Evolutionary conservation across 73 alveolate genomes (phyloP).

Genomic region (Paramecium sonneborni): DNA sequence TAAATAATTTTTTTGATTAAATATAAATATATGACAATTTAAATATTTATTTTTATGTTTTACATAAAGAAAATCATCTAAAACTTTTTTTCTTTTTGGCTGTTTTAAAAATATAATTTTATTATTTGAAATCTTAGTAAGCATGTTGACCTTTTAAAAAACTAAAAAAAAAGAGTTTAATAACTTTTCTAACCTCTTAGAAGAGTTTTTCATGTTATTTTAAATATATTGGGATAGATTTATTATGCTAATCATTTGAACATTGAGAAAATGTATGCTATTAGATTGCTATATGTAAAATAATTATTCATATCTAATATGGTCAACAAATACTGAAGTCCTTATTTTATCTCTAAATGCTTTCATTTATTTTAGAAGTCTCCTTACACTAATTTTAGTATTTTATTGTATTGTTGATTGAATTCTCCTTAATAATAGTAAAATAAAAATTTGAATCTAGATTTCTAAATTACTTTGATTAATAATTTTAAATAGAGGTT

Average conservation of each 20-base stretch:
- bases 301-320: constrained; percentile 86
- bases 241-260: constrained; percentile 91
- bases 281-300: neutral
- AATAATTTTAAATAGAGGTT: constrained; percentile 55
- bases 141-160: too few species aligned
- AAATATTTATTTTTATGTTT: neutral
- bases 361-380: constrained; percentile 81
- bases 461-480: constrained; percentile 73
- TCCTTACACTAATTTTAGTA: constrained; percentile 91
- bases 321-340: constrained; percentile 90
- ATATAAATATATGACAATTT: neutral
- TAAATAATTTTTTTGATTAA: neutral
- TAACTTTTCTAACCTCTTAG: too few species aligned
- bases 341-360: constrained; percentile 64
- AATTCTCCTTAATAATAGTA: constrained; percentile 86
- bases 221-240: too few species aligned
- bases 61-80: neutral
- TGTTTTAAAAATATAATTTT: neutral
- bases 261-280: constrained; percentile 76
- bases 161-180: too few species aligned
- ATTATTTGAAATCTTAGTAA: neutral
- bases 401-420: constrained; percentile 80
- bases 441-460: constrained; percentile 92
- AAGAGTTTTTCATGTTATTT: too few species aligned
- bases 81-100: neutral